Base-by-base conservation (phyloP, 805 yeast species). In the Pichia ethanolica region DNA sequence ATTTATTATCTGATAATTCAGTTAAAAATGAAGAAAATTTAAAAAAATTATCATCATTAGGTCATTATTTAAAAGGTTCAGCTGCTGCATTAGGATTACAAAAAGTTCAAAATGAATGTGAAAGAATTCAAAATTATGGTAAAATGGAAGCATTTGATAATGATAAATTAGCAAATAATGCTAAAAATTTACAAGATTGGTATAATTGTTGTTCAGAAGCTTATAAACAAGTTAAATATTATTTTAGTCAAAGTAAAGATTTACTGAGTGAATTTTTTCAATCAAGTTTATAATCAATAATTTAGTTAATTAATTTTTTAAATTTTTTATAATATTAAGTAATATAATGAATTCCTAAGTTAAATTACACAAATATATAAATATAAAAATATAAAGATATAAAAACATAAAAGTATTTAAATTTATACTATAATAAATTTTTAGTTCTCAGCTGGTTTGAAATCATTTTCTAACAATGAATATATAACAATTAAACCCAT, bases 21-120 rank as follows among this genome's bases (percentile, higher is more conserved):
- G 33, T 35, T 37, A 7, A 61, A 60, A 6, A 68, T 1, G 71
- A 71, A 35, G 66, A 67, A 13, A 68, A 74, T 56, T 72, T 89
- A 51, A 74, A 71, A 38, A 73, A 80, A 53, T 69, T 93, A 49
- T 83, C 90, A 25, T 73, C 81, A 12, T 70, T 86, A 58, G 99
- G 99, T 12, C 99, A 93, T 65, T 93, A 88, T 62, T 73, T 93
- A 49, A 93, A 93, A 64, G 99, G 99, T 42, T 84, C 95, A 11
- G 95, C 97, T 1, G 96, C 97, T 2, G 91, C 97, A 0, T 71
- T 93, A 51, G 99, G 99, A 3, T 73, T 93, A 49, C 79, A 78
- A 42, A 81, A 82, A 53, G 86, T 93, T 45, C 89, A 89, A 50
- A 78, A 81, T 61, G 85, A 89, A 58, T 93, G 99, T 68, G 99